Evolutionary conservation across 495 filamentous ascomycete genomes (phyloP).

Genomic region (Xylaria scruposa): DNA sequence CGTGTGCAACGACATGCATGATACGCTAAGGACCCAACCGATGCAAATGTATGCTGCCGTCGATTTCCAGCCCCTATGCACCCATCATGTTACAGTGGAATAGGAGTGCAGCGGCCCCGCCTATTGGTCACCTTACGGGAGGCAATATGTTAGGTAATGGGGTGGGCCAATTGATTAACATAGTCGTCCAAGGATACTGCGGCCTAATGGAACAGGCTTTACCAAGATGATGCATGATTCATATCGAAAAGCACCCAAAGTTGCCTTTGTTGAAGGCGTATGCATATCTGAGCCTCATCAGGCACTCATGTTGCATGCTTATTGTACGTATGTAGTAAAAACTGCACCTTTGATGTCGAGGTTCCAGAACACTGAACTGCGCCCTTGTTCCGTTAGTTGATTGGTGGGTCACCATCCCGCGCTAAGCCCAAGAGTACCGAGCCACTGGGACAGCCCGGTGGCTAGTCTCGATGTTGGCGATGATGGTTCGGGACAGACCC

Average conservation of each 20-base stretch:
- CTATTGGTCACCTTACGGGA: slow-evolving; percentile 20
- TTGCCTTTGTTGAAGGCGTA: too few species aligned
- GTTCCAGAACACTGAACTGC: not conserved
- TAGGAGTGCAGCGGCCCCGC: slow-evolving; percentile 18
- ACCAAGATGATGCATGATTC: not conserved
- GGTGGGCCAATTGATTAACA: not conserved
- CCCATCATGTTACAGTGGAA: slow-evolving; percentile 12
- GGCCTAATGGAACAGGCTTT: not conserved
- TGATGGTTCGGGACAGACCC: not conserved
- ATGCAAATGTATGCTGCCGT: not conserved
- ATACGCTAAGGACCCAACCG: not conserved
- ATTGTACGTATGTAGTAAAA: not conserved
- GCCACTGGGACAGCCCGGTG: slow-evolving; percentile 9
- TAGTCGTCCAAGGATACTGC: not conserved
- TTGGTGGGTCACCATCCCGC: not conserved
- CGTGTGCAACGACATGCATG: not conserved
- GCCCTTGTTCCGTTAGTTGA: not conserved
- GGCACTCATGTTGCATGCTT: not conserved
- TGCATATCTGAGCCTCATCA: not conserved
- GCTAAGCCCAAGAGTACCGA: slow-evolving; percentile 11
- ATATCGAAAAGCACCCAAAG: not conserved
- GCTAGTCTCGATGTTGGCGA: not conserved
- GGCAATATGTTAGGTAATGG: not conserved
- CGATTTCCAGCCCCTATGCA: slow-evolving; percentile 21
- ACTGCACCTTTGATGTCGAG: not conserved